Evolutionary conservation across 2,329 filamentous ascomycete species (phyloP).

Genomic region (Fusarium burgessii): DNA sequence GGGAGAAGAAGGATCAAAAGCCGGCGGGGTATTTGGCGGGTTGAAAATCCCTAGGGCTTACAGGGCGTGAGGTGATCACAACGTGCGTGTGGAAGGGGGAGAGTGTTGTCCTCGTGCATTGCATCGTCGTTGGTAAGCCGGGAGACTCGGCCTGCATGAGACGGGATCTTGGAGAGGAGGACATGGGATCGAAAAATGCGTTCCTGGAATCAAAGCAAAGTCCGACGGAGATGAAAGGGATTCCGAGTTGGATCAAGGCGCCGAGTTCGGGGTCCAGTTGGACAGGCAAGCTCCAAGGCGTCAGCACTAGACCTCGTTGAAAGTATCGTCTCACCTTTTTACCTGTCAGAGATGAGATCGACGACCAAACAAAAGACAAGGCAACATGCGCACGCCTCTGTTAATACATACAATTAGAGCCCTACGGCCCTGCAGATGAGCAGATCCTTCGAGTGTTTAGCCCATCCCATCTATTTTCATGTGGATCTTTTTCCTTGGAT

Average conservation of each 20-base stretch:
- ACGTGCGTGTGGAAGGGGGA: slow-evolving; percentile 3
- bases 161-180: slow-evolving; percentile 35
- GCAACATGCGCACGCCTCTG: slow-evolving; percentile 1
- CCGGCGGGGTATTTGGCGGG: slow-evolving; percentile 27
- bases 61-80: slow-evolving; percentile 33
- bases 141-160: slow-evolving; percentile 19
- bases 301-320: slow-evolving; percentile 33
- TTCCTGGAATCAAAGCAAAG: slow-evolving; percentile 28
- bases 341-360: slow-evolving; percentile 15
- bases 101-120: slow-evolving; percentile 12
- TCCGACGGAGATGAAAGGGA: slow-evolving; percentile 4
- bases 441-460: background rate
- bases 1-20: slow-evolving; percentile 9
- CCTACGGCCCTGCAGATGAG: slow-evolving; percentile 6
- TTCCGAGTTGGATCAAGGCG: background rate
- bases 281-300: background rate
- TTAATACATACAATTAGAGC: slow-evolving; percentile 2
- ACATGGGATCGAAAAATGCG: background rate
- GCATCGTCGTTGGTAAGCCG: slow-evolving; percentile 20
- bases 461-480: background rate
- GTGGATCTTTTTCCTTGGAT: slow-evolving; percentile 1
- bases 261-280: background rate
- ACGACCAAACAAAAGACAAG: background rate
- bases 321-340: slow-evolving; percentile 2
- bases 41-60: slow-evolving; percentile 44